Conservation (phyloP, 208 protist genomes). For the Acanthamoeba triangularis region DNA sequence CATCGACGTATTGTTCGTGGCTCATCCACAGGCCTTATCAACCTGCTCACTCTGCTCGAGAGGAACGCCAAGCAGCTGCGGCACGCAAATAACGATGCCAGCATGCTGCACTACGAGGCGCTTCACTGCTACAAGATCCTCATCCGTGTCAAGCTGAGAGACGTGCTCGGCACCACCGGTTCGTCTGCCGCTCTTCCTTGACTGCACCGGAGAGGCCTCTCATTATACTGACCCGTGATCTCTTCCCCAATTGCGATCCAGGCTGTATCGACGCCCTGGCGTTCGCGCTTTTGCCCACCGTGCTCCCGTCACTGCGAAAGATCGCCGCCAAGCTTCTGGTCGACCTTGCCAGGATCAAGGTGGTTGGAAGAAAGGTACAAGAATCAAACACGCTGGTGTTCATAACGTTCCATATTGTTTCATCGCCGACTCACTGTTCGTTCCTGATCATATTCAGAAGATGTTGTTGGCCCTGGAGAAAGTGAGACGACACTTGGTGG, state of each 20-base stretch:
- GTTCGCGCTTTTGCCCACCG: conserved; percentile 32
- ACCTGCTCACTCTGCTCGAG: conserved; percentile 28
- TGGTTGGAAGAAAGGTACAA: conserved; percentile 38
- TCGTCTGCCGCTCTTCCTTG: neutral
- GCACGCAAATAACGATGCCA: conserved; percentile 10
- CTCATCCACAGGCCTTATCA: conserved; percentile 8
- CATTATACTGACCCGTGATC: neutral
- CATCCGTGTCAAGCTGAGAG: conserved; percentile 1
- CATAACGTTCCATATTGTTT: neutral
- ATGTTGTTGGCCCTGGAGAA: conserved; percentile 30
- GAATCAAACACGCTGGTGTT: neutral
- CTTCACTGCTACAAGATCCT: conserved; percentile 73
- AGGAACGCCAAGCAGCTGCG: conserved; percentile 58
- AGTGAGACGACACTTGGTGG: conserved; percentile 33
- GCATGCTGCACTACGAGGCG: conserved; percentile 23
- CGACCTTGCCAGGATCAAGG: conserved; percentile 40
- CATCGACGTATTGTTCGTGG: neutral
- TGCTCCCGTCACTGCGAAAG: conserved; percentile 24
- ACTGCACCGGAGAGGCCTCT: neutral
- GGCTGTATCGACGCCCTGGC: conserved; percentile 15
- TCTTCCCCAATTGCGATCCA: neutral
- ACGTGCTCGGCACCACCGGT: conserved; percentile 40
- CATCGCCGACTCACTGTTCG: neutral
- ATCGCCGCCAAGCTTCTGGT: conserved; percentile 44
- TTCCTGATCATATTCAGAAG: neutral